Conservation (phyloP, 2,329 filamentous ascomycete species). For the Talaromyces pinophilus region DNA sequence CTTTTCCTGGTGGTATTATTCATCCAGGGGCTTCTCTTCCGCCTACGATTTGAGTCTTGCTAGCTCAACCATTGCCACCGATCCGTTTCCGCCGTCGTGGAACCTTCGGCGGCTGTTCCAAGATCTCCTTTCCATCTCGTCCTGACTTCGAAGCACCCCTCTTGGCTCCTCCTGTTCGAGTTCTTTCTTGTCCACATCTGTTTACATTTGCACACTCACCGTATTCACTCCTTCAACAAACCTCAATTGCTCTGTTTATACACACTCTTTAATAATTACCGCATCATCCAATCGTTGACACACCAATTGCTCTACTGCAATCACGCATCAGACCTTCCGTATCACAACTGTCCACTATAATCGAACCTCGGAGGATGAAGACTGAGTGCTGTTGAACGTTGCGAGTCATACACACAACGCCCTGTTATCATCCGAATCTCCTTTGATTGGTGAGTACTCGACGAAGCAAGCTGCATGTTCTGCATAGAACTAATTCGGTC, state of each 20-base stretch:
- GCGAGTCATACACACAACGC: slow-evolving; percentile 14
- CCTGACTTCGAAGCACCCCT: slow-evolving; percentile 16
- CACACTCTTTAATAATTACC: slow-evolving; percentile 9
- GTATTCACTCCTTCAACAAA: slow-evolving; percentile 13
- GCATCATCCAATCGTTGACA: not conserved
- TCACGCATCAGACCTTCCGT: not conserved
- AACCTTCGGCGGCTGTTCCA: slow-evolving; percentile 23
- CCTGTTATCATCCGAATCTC: slow-evolving; percentile 9
- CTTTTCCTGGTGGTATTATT: slow-evolving; percentile 16
- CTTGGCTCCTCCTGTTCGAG: slow-evolving; percentile 17
- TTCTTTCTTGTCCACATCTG: slow-evolving; percentile 13
- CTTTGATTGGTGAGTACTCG: not conserved
- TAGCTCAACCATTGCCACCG: slow-evolving; percentile 20
- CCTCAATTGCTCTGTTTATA: not conserved
- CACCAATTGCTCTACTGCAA: slow-evolving; percentile 1
- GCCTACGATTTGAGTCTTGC: slow-evolving; percentile 12
- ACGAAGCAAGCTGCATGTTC: not conserved
- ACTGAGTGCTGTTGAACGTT: slow-evolving; percentile 20
- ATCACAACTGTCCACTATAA: not conserved
- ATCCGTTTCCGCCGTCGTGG: slow-evolving; percentile 24
- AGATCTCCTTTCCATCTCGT: slow-evolving; percentile 21
- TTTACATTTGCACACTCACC: slow-evolving; percentile 11
- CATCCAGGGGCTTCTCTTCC: slow-evolving; percentile 23
- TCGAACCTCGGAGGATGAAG: slow-evolving; percentile 20
- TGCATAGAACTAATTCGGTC: slow-evolving; percentile 4